These are phyloP conservation scores for Sutorius eximius DNA, from an alignment of 1,284 basidiomycete genomes.

Conservation along the genomic window DNA sequence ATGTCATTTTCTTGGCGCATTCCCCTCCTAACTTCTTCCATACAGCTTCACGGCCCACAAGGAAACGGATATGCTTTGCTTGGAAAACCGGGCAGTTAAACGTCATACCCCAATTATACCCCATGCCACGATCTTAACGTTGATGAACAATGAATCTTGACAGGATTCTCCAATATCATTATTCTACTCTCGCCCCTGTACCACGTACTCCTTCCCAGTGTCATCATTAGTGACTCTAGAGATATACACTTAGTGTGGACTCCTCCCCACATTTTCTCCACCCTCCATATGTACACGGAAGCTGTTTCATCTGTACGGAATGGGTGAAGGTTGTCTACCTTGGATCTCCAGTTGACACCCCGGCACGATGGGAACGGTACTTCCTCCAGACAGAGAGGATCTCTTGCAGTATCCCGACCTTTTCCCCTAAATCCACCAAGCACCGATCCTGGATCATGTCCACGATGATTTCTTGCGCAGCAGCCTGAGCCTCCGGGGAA, in stretches of 20 bases:
- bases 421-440: constrained; percentile 22
- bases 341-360: not conserved
- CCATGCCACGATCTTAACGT: not conserved
- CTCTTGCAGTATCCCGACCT: constrained; percentile 17
- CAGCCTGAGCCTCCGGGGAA: constrained; percentile 2
- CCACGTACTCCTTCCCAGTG: constrained; percentile 14
- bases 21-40: constrained; percentile 2
- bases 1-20: constrained; percentile 17
- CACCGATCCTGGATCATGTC: constrained; percentile 17
- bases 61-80: constrained; percentile 73
- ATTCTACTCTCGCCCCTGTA: constrained; percentile 24
- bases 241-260: constrained; percentile 15
- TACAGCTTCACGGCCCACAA: constrained; percentile 67
- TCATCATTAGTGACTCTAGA: constrained; percentile 11
- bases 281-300: constrained; percentile 1
- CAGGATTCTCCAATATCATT: constrained; percentile 23
- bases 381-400: constrained; percentile 25
- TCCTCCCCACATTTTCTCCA: not conserved
- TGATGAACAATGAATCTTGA: constrained; percentile 12
- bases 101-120: not conserved
- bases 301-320: not conserved
- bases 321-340: not conserved
- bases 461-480: constrained; percentile 12
- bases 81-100: constrained; percentile 54
- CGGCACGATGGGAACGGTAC: constrained; percentile 19